Percentiles rank a stretch among this genome's conserved stretches.
Evolutionary conservation across 1,284 basidiomycete species (phyloP).

Genomic region (Grifola frondosa): DNA sequence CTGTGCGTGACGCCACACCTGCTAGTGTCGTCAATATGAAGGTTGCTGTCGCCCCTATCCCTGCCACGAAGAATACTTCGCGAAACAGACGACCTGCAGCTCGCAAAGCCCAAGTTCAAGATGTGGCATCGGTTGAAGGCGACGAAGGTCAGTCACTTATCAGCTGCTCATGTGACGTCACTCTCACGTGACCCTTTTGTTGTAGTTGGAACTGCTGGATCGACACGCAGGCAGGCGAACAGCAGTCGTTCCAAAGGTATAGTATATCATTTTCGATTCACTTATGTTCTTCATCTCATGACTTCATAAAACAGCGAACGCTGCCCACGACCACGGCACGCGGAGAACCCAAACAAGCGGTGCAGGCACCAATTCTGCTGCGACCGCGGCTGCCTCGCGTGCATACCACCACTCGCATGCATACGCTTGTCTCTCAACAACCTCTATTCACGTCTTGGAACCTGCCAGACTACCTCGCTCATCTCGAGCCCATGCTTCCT

Average conservation of each 20-base stretch:
- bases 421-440: constrained; percentile 73
- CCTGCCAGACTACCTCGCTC: constrained; percentile 91
- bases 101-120: constrained; percentile 43
- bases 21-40: constrained; percentile 22
- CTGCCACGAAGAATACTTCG: constrained; percentile 33
- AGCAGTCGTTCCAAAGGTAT: constrained; percentile 48
- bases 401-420: constrained; percentile 75
- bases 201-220: constrained; percentile 31
- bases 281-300: constrained; percentile 36
- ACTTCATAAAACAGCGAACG: constrained; percentile 30
- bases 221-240: constrained; percentile 41
- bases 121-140: constrained; percentile 46
- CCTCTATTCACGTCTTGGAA: constrained; percentile 81
- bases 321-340: constrained; percentile 23
- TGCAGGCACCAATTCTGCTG: constrained; percentile 26
- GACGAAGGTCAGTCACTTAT: constrained; percentile 57
- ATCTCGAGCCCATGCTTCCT: constrained; percentile 85
- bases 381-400: constrained; percentile 33
- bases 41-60: constrained; percentile 28
- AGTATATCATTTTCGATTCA: constrained; percentile 45
- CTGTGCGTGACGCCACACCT: constrained; percentile 49
- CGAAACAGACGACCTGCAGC: constrained; percentile 45
- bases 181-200: constrained; percentile 38
- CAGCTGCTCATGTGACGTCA: constrained; percentile 28
- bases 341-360: constrained; percentile 25